phyloP scores from a whole-genome alignment of 1,284 basidiomycete genomes.

The Sporisorium exsertum region DNA sequence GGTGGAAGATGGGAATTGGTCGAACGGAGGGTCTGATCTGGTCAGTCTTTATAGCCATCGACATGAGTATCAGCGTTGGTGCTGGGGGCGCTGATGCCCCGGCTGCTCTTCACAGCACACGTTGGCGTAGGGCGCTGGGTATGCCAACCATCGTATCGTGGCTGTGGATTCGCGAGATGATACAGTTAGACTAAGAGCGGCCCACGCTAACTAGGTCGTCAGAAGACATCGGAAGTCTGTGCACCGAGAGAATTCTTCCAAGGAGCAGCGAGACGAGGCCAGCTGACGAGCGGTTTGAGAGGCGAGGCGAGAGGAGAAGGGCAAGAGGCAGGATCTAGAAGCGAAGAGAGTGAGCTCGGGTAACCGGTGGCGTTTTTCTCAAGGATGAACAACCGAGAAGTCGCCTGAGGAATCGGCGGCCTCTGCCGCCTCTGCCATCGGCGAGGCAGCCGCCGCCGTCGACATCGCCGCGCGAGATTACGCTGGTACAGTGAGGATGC shows the following conservation, averaged over 20 bases:
- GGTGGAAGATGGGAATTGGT: not conserved
- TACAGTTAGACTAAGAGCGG: not conserved
- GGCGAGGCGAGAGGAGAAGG: not conserved
- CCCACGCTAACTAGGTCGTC: not conserved
- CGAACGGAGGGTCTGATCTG: not conserved
- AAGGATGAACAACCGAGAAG: not conserved
- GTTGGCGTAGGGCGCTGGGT: not conserved
- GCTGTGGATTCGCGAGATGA: constrained; percentile 5
- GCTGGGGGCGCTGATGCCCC: not conserved
- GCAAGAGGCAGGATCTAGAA: not conserved
- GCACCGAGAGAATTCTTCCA: constrained; percentile 24
- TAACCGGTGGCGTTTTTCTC: constrained; percentile 5
- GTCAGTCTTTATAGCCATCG: constrained; percentile 30
- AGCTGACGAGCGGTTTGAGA: not conserved
- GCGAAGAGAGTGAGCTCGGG: constrained; percentile 6
- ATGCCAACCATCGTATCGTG: not conserved
- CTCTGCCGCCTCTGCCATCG: constrained; percentile 25
- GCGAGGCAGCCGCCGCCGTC: constrained; percentile 4
- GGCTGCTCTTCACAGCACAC: not conserved
- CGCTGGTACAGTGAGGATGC: too few relatives aligned
- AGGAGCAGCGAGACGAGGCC: not conserved
- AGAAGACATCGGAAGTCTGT: constrained; percentile 33
- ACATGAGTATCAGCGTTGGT: not conserved
- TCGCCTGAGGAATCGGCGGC: constrained; percentile 8
- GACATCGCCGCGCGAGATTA: not conserved